Percentiles rank a stretch among this genome's conserved stretches.
Evolutionary conservation across 2,329 filamentous ascomycete species (phyloP).

Genomic region (Dactylellina parvicollis): DNA sequence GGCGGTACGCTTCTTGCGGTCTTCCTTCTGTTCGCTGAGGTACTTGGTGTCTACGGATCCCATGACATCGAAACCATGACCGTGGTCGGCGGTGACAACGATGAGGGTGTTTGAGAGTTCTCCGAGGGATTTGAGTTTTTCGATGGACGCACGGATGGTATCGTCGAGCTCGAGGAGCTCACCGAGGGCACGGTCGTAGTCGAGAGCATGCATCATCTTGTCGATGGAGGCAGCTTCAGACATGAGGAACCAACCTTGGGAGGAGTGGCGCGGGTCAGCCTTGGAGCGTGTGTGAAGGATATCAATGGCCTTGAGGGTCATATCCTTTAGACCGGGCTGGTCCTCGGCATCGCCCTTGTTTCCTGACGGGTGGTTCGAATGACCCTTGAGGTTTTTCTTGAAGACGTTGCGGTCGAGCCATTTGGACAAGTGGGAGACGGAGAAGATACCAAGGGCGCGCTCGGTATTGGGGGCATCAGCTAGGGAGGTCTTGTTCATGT

Average conservation of each 20-base stretch:
- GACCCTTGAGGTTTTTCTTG: constrained; percentile 72
- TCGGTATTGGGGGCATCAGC: constrained; percentile 68
- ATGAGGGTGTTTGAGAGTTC: constrained; percentile 80
- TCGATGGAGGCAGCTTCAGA: constrained; percentile 85
- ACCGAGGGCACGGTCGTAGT: constrained; percentile 85
- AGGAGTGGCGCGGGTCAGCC: constrained; percentile 33
- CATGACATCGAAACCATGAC: constrained; percentile 88
- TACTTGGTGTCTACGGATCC: constrained; percentile 84
- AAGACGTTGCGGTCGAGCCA: constrained; percentile 90
- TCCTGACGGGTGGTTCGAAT: constrained; percentile 76
- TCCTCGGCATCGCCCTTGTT: constrained; percentile 73
- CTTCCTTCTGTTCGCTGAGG: constrained; percentile 71
- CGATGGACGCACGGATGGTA: constrained; percentile 78
- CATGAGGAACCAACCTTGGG: constrained; percentile 82
- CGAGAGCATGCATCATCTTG: constrained; percentile 87
- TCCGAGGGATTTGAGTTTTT: constrained; percentile 73
- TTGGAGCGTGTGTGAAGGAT: constrained; percentile 75
- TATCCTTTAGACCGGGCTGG: constrained; percentile 84
- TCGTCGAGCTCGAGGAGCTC: constrained; percentile 85
- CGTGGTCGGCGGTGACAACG: constrained; percentile 85
- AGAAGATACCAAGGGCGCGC: constrained; percentile 81
- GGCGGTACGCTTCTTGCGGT: constrained; percentile 78
- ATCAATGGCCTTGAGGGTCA: constrained; percentile 87
- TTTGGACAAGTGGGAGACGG: constrained; percentile 77
- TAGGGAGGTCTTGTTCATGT: constrained; percentile 78